phyloP scores from a whole-genome alignment of 2,329 filamentous ascomycete species.

The Thielaviopsis populi region DNA sequence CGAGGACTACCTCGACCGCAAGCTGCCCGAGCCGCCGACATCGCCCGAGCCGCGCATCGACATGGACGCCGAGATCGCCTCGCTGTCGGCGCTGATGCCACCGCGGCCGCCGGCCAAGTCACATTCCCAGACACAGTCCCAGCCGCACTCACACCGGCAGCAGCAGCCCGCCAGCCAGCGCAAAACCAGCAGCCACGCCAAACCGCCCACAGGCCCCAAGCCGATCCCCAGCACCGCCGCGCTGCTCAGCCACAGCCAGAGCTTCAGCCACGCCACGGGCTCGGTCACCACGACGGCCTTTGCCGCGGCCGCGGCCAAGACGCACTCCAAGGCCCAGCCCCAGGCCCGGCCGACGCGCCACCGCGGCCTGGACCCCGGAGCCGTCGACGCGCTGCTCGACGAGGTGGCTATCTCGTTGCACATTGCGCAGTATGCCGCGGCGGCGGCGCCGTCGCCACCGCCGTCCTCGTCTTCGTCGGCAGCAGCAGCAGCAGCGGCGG shows the following conservation, averaged over 20 bases:
- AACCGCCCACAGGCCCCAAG: not conserved
- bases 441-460: not conserved
- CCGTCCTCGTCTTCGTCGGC: not conserved
- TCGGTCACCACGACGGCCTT: not conserved
- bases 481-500: too few species aligned
- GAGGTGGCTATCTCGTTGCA: conserved; percentile 15
- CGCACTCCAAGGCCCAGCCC: not conserved
- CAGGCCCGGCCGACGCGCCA: too few species aligned
- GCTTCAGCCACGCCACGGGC: not conserved
- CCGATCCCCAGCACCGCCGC: not conserved
- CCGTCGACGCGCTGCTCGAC: conserved; percentile 14
- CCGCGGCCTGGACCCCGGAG: not conserved
- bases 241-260: not conserved
- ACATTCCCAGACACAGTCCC: too few species aligned
- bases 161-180: not conserved
- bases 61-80: conserved; percentile 8
- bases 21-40: conserved; percentile 8
- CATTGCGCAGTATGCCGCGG: conserved; percentile 7
- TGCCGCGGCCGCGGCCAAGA: not conserved
- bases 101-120: not conserved
- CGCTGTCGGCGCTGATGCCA: not conserved
- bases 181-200: not conserved
- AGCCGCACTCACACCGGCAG: too few species aligned
- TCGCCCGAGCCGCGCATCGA: conserved; percentile 4
- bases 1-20: conserved; percentile 7